phyloP scores from a whole-genome alignment of 495 filamentous ascomycete species.

The Paragyromitra xinjiangensis region DNA sequence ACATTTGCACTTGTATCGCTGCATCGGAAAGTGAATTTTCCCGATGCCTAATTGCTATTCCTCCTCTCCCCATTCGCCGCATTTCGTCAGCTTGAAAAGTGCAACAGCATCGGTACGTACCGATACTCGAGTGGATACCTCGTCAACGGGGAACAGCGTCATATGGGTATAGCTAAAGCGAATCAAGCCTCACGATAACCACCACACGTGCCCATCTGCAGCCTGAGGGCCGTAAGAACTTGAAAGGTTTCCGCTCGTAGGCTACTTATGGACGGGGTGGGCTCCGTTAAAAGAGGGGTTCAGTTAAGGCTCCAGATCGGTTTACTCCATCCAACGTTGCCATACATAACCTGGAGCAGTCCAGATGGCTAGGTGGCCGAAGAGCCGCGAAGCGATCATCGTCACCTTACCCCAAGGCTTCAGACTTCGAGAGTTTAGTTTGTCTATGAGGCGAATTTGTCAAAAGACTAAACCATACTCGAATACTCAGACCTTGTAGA shows the following conservation, averaged over 20 bases:
- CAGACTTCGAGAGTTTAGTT: background rate
- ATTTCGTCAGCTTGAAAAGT: background rate
- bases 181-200: slow-evolving; percentile 4
- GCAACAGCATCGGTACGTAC: slow-evolving; percentile 2
- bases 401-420: slow-evolving; percentile 5
- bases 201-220: slow-evolving; percentile 23
- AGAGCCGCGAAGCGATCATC: slow-evolving; percentile 27
- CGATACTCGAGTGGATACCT: background rate
- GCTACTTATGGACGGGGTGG: background rate
- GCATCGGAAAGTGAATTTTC: slow-evolving; percentile 14
- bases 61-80: background rate
- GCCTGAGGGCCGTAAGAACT: slow-evolving; percentile 14
- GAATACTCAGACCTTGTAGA: background rate
- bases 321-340: slow-evolving; percentile 1
- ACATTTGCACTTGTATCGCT: slow-evolving; percentile 14
- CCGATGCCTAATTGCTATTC: slow-evolving; percentile 1
- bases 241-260: background rate
- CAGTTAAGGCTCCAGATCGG: slow-evolving; percentile 19
- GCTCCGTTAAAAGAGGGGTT: slow-evolving; percentile 38
- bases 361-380: slow-evolving; percentile 4
- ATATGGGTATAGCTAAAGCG: slow-evolving; percentile 2
- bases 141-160: slow-evolving; percentile 4
- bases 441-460: background rate
- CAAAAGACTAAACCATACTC: background rate
- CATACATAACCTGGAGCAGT: slow-evolving; percentile 11